Evolutionary conservation across 306 rosid genomes (phyloP), one percentile per base, ranked within the genome.

Genomic region (Albizia julibrissin): DNA sequence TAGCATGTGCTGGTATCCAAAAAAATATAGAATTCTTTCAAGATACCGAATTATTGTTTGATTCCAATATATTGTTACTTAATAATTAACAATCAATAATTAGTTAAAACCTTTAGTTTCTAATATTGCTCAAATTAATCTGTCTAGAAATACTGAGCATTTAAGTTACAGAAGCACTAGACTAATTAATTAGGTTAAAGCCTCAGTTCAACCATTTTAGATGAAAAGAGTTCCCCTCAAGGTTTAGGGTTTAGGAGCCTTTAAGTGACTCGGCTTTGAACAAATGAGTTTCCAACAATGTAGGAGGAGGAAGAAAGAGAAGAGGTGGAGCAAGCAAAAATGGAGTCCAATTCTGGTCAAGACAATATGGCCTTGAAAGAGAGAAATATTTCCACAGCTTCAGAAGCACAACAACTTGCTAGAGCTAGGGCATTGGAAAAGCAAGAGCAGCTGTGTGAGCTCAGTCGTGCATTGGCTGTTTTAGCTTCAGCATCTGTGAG

Each of bases 401-500:
- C 87, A 76, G 97, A 93, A 83, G 97, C 96, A 75, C 90, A 86
- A 22, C 88, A 89, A 75, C 98, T 87, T 81, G 97, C 89, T 26
- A 88, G 86, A 90, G 88, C 78, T 73, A 89, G 91, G 84, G 77
- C 94, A 65, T 16, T 84, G 46, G 99, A 95, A 87, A 89, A 92
- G 87, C 90, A 93, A 83, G 99, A 92, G 85, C 95, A 95, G 80
- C 87, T 95, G 22, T 93, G 97, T 44, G 97, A 95, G 86, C 76
- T 95, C 82, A 95, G 99, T 80, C 94, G 96, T 46, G 99, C 99
- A 37, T 85, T 95, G 87, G 97, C 99, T 80, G 94, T 95, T 85
- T 89, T 95, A 86, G 93, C 99, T 82, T 93, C 99, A 70, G 98
- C 98, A 37, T 95, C 99, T 88, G 99, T 95, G 90, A 95, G 95